Percentiles rank a stretch among this genome's conserved stretches.
Conservation (phyloP, 2,329 filamentous ascomycete species). For the Arthroderma uncinatum region DNA sequence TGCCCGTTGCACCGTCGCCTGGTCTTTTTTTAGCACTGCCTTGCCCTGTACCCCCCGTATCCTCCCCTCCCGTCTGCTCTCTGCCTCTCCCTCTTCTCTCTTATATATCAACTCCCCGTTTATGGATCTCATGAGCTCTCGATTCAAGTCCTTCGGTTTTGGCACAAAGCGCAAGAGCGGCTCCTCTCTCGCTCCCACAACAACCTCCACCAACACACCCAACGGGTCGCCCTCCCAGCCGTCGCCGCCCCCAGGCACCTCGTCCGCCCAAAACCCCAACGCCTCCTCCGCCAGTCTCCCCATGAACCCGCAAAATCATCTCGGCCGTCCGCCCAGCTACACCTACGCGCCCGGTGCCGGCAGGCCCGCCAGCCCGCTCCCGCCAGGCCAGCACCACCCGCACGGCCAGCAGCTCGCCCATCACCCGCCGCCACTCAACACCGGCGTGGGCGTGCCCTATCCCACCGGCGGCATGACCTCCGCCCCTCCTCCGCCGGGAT, state of each 20-base stretch:
- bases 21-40: slow-evolving; percentile 6
- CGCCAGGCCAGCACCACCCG: slow-evolving; percentile 19
- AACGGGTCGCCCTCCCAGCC: slow-evolving; percentile 40
- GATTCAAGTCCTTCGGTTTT: slow-evolving; percentile 40
- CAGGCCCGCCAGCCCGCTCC: slow-evolving; percentile 44
- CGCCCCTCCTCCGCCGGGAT: slow-evolving; percentile 33
- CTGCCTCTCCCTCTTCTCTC: slow-evolving; percentile 6
- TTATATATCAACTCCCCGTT: neutral
- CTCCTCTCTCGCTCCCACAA: slow-evolving; percentile 16
- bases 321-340: slow-evolving; percentile 54
- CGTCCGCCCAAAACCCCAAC: slow-evolving; percentile 25
- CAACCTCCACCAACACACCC: slow-evolving; percentile 17
- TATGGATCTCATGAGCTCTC: slow-evolving; percentile 41
- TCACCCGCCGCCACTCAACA: slow-evolving; percentile 45
- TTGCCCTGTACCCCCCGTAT: slow-evolving; percentile 8
- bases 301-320: slow-evolving; percentile 45
- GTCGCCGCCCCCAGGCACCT: slow-evolving; percentile 39
- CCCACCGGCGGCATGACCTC: slow-evolving; percentile 20
- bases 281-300: slow-evolving; percentile 42
- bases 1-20: neutral
- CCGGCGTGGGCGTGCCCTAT: slow-evolving; percentile 41
- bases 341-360: slow-evolving; percentile 42
- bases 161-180: slow-evolving; percentile 40
- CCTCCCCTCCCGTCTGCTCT: slow-evolving; percentile 11
- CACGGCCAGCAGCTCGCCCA: slow-evolving; percentile 21